Percentiles rank a stretch among this genome's conserved stretches.
Evolutionary conservation across 768 basidiomycete genomes (phyloP).

Genomic region (Termitomyces titanicus): DNA sequence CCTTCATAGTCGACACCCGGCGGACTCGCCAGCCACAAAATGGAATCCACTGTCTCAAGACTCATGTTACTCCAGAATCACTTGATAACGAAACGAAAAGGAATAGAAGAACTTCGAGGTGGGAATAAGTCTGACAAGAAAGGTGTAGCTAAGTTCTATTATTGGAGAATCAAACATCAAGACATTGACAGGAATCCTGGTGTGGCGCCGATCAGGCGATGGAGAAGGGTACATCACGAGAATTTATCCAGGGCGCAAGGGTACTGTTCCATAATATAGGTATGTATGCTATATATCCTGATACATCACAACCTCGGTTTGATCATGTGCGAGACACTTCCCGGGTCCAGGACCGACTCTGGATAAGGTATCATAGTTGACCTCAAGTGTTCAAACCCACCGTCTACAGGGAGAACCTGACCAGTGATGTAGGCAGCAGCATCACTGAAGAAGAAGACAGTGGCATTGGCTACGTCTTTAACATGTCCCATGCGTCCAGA

Average conservation of each 20-base stretch:
- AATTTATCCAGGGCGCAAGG: not conserved
- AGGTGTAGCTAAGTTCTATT: not conserved
- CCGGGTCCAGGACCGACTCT: constrained; percentile 56
- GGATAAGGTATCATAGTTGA: constrained; percentile 55
- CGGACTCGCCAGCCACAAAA: too few relatives aligned
- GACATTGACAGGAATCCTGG: not conserved
- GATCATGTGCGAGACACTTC: constrained; percentile 44
- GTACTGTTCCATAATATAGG: constrained; percentile 1
- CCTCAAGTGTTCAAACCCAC: constrained; percentile 55
- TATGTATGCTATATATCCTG: not conserved
- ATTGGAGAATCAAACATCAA: not conserved
- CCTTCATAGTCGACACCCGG: too few relatives aligned
- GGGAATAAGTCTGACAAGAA: not conserved
- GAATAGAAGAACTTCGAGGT: not conserved
- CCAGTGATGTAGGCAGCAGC: constrained; percentile 78
- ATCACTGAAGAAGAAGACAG: constrained; percentile 80
- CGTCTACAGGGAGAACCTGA: constrained; percentile 70
- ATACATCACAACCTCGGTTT: constrained; percentile 39
- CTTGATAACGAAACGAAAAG: not conserved
- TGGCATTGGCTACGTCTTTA: constrained; percentile 65
- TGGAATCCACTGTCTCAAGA: too few relatives aligned
- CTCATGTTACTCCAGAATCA: not conserved
- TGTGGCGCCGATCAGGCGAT: constrained; percentile 7
- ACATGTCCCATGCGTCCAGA: constrained; percentile 54
- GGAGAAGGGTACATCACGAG: not conserved